Base-by-base conservation (phyloP, 768 basidiomycete species). In the Rubroboletus pulcherrimus region DNA sequence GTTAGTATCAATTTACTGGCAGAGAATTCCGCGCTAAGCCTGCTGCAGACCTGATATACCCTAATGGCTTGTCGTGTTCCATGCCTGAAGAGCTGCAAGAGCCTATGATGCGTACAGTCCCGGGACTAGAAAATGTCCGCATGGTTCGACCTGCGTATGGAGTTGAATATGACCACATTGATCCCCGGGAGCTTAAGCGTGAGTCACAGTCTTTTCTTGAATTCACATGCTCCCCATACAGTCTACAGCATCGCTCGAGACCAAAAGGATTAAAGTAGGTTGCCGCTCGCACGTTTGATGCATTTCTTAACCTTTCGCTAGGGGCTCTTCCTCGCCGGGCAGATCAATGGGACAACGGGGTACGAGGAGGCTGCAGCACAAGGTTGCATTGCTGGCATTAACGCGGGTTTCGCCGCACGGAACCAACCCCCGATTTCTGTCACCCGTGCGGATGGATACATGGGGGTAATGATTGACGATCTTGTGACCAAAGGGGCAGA, bases 311-410 rank as follows among this genome's bases (percentile, higher is more conserved):
- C 4, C 7, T 34, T 52, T 41, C 1, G 14, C 15, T 44, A 89
- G 82, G 92, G 92, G 1, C 78, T 95, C 3, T 95, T 89, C 71
- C 81, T 95, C 21, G 91, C 91, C 1, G 92, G 93, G 4, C 92
- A 95, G 69, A 95, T 95, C 63, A 95, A 94, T 61, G 88, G 89
- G 11, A 96, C 93, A 1, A 96, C 93, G 2, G 93, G 93, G 5
- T 96, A 96, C 66, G 93, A 96, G 67, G 93, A 96, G 73, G 93
- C 93, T 1, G 93, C 91, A 2, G 91, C 90, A 4, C 93, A 95
- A 67, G 93, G 93, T 9, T 75, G 83, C n/a, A 72, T 96, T 0
- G 93, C 93, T 1, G 93, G 93, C 2, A 85, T 91, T 49, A 95
- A 96, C 53, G 93, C 93, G 0, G 93, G 91, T 0, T 77, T 93